These are phyloP conservation scores for Waltergamsia citrina DNA, from an alignment of 2,329 filamentous ascomycete genomes.

Conservation along the genomic window DNA sequence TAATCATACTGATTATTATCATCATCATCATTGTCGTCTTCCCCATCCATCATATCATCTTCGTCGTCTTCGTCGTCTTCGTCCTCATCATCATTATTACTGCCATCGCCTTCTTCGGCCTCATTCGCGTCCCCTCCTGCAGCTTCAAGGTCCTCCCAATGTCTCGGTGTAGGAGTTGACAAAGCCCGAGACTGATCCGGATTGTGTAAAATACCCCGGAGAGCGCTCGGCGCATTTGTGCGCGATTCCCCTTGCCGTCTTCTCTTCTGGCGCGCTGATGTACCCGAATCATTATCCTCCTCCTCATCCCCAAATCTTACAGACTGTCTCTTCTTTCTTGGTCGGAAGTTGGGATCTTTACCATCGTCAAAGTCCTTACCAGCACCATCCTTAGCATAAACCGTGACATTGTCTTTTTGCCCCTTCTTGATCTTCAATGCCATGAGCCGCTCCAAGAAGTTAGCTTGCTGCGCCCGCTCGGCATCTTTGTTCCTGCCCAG, in stretches of 20 bases:
- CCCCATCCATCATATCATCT: slow-evolving; percentile 13
- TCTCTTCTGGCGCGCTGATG: slow-evolving; percentile 6
- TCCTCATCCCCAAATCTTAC: slow-evolving; percentile 8
- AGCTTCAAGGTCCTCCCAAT: slow-evolving; percentile 20
- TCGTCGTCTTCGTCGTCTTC: slow-evolving; percentile 13
- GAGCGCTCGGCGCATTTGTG: background rate
- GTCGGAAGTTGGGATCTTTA: slow-evolving; percentile 28
- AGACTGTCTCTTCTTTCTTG: slow-evolving; percentile 14
- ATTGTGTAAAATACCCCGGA: too few relatives aligned
- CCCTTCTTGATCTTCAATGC: slow-evolving; percentile 54
- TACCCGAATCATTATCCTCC: slow-evolving; percentile 9
- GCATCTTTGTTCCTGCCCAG: slow-evolving; percentile 34
- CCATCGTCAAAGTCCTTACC: slow-evolving; percentile 31
- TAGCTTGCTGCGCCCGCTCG: slow-evolving; percentile 34
- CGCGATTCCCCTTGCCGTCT: background rate
- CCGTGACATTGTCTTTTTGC: slow-evolving; percentile 56
- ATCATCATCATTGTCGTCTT: slow-evolving; percentile 5
- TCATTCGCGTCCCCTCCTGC: slow-evolving; percentile 1
- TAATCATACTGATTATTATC: too few relatives aligned
- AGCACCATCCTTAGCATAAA: slow-evolving; percentile 38
- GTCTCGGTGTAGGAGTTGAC: slow-evolving; percentile 23
- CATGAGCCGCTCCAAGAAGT: slow-evolving; percentile 58
- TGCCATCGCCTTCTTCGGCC: slow-evolving; percentile 1
- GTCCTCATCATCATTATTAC: slow-evolving; percentile 7
- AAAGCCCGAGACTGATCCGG: slow-evolving; percentile 11